Conservation (phyloP, 805 yeast genomes). For the Candida morakotiae region DNA sequence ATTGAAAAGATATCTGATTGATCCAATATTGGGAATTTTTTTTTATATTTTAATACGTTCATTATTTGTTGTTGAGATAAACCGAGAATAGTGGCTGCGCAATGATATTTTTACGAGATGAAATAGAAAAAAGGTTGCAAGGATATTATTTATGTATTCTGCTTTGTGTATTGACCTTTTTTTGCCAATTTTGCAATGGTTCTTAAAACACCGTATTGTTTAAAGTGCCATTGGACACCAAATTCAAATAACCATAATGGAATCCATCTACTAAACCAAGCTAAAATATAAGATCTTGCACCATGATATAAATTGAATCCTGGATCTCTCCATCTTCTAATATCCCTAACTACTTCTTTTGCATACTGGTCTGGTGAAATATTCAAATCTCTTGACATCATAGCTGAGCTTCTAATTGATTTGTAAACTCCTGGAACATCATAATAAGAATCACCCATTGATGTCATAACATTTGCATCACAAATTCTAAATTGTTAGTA, state of each 20-base stretch:
- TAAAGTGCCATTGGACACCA: conserved; percentile 18
- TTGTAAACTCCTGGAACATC: conserved; percentile 20
- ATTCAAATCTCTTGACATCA: conserved; percentile 19
- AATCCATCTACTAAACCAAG: conserved; percentile 14
- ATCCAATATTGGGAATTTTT: conserved; percentile 77
- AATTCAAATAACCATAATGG: conserved; percentile 25
- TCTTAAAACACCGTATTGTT: conserved; percentile 19
- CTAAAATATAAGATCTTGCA: conserved; percentile 15
- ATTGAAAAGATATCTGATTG: conserved; percentile 84
- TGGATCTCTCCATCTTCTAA: conserved; percentile 14
- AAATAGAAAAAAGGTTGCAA: background rate
- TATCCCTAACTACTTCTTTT: conserved; percentile 17
- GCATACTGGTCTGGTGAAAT: conserved; percentile 23
- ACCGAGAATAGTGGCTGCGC: conserved; percentile 5
- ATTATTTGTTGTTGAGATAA: conserved; percentile 14
- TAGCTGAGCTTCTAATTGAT: conserved; percentile 14
- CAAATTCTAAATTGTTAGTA: conserved; percentile 14
- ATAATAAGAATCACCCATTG: conserved; percentile 13
- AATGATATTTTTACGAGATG: background rate
- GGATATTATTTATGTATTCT: background rate
- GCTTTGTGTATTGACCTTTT: conserved; percentile 16
- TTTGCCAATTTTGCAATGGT: conserved; percentile 13
- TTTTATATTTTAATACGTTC: conserved; percentile 48
- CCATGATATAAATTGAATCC: conserved; percentile 30
- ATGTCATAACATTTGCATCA: conserved; percentile 11